A percentile compares a stretch with the other conserved stretches of the same genome.
Conservation (phyloP, 2,329 filamentous ascomycete species). For the Ophiostoma angusticollis region DNA sequence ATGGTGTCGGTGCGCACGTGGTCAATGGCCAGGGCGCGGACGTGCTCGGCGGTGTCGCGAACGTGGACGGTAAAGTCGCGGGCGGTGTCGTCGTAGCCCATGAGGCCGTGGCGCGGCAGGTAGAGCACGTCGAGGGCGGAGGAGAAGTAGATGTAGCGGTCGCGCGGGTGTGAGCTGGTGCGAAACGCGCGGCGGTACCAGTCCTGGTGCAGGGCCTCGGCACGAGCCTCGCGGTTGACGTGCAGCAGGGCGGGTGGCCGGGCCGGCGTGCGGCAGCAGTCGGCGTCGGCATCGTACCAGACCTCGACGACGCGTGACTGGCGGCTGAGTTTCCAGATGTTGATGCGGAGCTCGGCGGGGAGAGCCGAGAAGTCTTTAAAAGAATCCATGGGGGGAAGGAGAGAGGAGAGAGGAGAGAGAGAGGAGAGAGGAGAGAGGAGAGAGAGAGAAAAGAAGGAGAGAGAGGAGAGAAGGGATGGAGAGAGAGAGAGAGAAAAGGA, state of each 20-base stretch:
- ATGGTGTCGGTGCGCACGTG: conserved; percentile 31
- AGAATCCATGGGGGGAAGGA: conserved; percentile 2
- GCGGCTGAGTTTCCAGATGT: conserved; percentile 27
- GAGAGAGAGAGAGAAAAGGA: background rate
- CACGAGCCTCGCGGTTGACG: conserved; percentile 28
- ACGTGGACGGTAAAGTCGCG: conserved; percentile 29
- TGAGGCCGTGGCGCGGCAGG: conserved; percentile 24
- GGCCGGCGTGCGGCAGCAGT: conserved; percentile 26
- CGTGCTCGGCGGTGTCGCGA: conserved; percentile 20
- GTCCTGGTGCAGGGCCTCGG: conserved; percentile 23
- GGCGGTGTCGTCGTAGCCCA: conserved; percentile 29
- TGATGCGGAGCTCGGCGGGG: conserved; percentile 27
- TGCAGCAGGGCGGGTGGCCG: conserved; percentile 28
- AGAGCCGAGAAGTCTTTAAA: conserved; percentile 24
- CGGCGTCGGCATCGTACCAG: conserved; percentile 23
- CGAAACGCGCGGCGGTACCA: conserved; percentile 26
- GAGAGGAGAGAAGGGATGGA: background rate
- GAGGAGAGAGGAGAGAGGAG: background rate
- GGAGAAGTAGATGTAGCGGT: conserved; percentile 25
- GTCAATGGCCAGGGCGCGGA: conserved; percentile 31
- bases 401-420: background rate
- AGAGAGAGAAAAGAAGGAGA: background rate
- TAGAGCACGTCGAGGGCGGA: conserved; percentile 26
- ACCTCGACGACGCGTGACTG: conserved; percentile 27
- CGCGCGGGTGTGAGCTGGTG: conserved; percentile 19